Percentiles rank a stretch among this genome's conserved stretches.
phyloP scores from a whole-genome alignment of 768 basidiomycete species.

The Rhodotorula graminis region DNA sequence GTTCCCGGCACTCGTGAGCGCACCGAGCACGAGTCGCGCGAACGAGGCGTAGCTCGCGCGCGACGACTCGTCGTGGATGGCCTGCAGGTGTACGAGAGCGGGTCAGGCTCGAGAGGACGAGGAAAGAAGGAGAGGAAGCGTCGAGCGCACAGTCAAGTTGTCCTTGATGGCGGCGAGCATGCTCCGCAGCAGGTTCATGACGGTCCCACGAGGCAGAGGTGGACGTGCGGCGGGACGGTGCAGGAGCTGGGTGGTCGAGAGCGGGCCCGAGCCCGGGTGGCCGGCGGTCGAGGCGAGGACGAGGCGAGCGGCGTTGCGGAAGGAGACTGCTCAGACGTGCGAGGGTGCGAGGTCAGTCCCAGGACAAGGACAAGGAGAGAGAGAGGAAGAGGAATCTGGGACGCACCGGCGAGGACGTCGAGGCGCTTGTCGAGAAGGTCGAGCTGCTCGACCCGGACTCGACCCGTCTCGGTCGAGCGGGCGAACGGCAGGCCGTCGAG shows the following conservation, averaged over 20 bases:
- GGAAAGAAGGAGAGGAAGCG: neutral
- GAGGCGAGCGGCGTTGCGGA: slow-evolving; percentile 23
- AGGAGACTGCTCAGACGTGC: slow-evolving; percentile 7
- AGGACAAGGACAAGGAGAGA: too few relatives aligned
- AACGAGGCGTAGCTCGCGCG: slow-evolving; percentile 10
- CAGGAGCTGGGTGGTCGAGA: neutral
- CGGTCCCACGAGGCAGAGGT: neutral
- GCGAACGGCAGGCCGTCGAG: slow-evolving; percentile 23
- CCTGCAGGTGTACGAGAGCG: neutral
- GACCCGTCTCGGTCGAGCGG: neutral
- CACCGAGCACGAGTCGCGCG: neutral
- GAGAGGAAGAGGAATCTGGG: too few relatives aligned
- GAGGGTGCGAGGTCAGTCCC: neutral
- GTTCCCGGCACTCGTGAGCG: neutral
- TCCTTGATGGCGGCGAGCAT: slow-evolving; percentile 27
- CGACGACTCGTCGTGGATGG: neutral
- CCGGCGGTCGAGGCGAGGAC: neutral
- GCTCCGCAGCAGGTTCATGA: slow-evolving; percentile 18
- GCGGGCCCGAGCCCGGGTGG: neutral
- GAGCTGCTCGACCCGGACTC: slow-evolving; percentile 19
- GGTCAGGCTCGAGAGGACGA: neutral
- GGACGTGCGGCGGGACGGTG: neutral
- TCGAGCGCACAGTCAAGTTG: slow-evolving; percentile 25
- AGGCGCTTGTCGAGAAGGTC: slow-evolving; percentile 26
- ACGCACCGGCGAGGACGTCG: slow-evolving; percentile 31